Percentiles rank a stretch among this genome's conserved stretches.
Conservation (phyloP, 2,329 filamentous ascomycete genomes). For the Penicillium psychrosexuale region DNA sequence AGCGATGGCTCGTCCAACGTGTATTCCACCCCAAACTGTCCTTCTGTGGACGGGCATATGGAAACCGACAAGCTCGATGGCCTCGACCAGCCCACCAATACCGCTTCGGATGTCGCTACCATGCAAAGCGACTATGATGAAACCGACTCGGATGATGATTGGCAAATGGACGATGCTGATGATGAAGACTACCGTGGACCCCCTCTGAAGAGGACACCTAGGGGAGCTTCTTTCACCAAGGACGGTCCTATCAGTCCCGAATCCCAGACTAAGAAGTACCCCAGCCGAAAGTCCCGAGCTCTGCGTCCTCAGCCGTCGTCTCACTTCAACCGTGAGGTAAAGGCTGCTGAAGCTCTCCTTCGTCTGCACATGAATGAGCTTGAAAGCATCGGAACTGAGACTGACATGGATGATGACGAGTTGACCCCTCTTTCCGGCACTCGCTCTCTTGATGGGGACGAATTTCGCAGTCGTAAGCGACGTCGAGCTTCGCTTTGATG, state of each 20-base stretch:
- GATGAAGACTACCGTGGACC: constrained; percentile 21
- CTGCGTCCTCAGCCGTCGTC: not conserved
- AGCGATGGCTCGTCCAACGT: constrained; percentile 14
- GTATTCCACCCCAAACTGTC: constrained; percentile 15
- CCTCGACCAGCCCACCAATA: not conserved
- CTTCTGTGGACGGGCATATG: constrained; percentile 5
- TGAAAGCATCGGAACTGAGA: constrained; percentile 4
- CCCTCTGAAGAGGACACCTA: not conserved
- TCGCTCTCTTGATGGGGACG: not conserved
- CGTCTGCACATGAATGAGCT: constrained; percentile 35
- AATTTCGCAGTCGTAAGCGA: constrained; percentile 7
- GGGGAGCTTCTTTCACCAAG: not conserved
- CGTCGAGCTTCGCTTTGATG: constrained; percentile 18
- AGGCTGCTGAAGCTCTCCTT: constrained; percentile 39
- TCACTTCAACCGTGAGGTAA: constrained; percentile 33
- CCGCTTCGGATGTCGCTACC: not conserved
- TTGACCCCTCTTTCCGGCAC: not conserved
- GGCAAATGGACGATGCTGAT: constrained; percentile 12
- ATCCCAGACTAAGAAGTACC: constrained; percentile 8
- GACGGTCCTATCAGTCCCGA: not conserved
- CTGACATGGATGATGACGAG: constrained; percentile 11
- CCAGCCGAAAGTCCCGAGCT: constrained; percentile 1
- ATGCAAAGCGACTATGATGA: constrained; percentile 4
- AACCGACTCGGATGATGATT: constrained; percentile 14
- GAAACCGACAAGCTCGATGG: not conserved